Evolutionary conservation across 345 rosid species (phyloP), one percentile per base, ranked within the genome.

Genomic region (Eutrema japonicum): DNA sequence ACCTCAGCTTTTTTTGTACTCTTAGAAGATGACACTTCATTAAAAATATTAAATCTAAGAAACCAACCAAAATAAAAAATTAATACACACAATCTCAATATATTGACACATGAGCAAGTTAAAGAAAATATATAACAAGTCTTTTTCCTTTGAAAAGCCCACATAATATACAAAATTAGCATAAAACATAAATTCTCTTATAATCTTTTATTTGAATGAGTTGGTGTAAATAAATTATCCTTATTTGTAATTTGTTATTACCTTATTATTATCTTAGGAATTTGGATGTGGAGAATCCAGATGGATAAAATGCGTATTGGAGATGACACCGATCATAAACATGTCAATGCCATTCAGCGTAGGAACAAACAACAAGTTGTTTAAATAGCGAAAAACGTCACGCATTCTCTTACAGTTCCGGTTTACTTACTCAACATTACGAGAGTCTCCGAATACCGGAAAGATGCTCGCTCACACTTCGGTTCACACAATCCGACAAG

Each of bases 401-500:
- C 95, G 0, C 63, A 14, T 7, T 75, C 84, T 22, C 86, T 83
- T 80, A 79, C 79, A 70, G 48, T 79, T 16, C 91, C 87, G 1
- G 88, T 94, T 48, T 82, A 86, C 74, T 87, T 91, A 9, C 64
- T 89, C 52, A 80, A 91, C 80, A 91, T 94, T 6, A 94, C 98
- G 0, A 74, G 64, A 3, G 87, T 94, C 5, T 94, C 98, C 0
- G 96, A 89, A 57, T 89, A 82, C 58, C 78, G 98, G 73, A 94
- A 94, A 71, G 98, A 94, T 67, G 18, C 18, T 18, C 18, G 98
- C 96, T 9, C 98, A 94, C 57, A 91, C 97, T 18, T 86, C 96
- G 1, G 87, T 91, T 38, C 18, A 94, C 68, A 91, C 97, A 36
- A 84, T 89, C 63, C 86, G 90, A 3, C 93, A 94, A 77, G 97